These are phyloP conservation scores for Scedosporium minutisporum DNA, from an alignment of 2,329 filamentous ascomycete genomes.

Conservation along the genomic window DNA sequence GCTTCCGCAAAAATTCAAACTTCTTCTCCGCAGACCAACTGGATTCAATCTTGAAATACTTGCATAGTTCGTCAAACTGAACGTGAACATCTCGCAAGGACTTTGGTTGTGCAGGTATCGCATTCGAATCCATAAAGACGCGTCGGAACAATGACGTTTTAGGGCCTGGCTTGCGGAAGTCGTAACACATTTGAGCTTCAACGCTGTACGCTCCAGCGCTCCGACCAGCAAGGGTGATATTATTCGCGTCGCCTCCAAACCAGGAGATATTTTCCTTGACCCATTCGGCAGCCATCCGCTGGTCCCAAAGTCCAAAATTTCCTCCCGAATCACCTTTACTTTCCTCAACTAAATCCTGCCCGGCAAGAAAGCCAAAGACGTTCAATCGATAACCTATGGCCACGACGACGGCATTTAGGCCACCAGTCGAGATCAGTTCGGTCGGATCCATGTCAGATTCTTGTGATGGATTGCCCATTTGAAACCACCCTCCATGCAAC, in stretches of 20 bases:
- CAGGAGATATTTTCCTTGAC: constrained; percentile 43
- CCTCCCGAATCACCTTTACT: constrained; percentile 12
- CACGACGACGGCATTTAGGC: constrained; percentile 29
- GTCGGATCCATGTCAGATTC: constrained; percentile 20
- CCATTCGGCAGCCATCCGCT: constrained; percentile 40
- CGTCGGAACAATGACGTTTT: not conserved
- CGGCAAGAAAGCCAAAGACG: constrained; percentile 37
- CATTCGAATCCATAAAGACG: too few species aligned
- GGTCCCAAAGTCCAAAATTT: constrained; percentile 37
- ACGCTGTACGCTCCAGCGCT: constrained; percentile 34
- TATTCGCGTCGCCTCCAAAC: constrained; percentile 35
- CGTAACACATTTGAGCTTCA: constrained; percentile 29
- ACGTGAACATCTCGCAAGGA: too few species aligned
- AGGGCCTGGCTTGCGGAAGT: constrained; percentile 16
- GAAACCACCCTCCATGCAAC: constrained; percentile 9
- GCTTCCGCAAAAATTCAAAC: constrained; percentile 16
- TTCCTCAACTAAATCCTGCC: constrained; percentile 21
- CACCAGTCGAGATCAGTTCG: constrained; percentile 26
- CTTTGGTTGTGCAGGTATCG: too few species aligned
- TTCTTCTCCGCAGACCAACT: too few species aligned
- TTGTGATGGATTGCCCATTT: constrained; percentile 33
- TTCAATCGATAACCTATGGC: constrained; percentile 37
- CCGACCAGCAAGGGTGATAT: constrained; percentile 33
- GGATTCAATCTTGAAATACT: too few species aligned
- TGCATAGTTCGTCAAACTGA: too few species aligned